phyloP scores from a whole-genome alignment of 257 asterid species.

The Plantago major region DNA sequence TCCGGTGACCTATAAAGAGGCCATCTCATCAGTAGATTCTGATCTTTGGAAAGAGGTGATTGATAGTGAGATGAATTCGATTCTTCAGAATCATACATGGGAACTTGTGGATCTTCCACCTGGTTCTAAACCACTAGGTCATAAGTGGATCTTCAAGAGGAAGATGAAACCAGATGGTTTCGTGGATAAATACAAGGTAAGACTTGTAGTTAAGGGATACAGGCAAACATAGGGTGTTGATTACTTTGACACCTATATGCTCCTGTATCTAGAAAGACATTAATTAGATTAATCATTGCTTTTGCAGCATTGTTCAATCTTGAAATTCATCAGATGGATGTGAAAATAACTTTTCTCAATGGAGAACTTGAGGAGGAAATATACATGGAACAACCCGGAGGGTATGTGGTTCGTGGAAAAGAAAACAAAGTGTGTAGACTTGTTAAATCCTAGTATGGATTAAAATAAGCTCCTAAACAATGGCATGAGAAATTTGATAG shows the following conservation, averaged over 20 bases:
- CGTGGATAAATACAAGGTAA: not conserved
- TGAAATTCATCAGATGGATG: conserved; percentile 1
- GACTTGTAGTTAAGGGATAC: not conserved
- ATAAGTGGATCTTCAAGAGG: conserved; percentile 2
- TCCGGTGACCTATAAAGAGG: not conserved
- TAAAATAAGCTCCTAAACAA: too few relatives aligned
- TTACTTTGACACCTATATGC: not conserved
- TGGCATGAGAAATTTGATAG: too few relatives aligned
- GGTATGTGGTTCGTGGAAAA: not conserved
- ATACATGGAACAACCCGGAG: conserved; percentile 4
- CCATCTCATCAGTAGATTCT: not conserved
- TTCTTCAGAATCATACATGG: not conserved
- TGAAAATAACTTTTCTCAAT: not conserved
- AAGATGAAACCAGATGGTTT: not conserved
- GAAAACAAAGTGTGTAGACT: not conserved
- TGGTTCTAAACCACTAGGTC: not conserved
- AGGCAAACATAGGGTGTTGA: not conserved
- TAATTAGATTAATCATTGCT: not conserved
- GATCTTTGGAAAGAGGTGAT: not conserved
- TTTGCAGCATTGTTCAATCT: not conserved
- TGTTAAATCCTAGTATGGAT: too few relatives aligned
- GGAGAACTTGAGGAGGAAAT: not conserved
- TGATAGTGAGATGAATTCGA: not conserved
- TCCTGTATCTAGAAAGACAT: not conserved
- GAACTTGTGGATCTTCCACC: not conserved